A percentile compares a stretch with the other conserved stretches of the same genome.
Evolutionary conservation across 2,329 filamentous ascomycete species (phyloP).

Genomic region (Aspergillus niger): DNA sequence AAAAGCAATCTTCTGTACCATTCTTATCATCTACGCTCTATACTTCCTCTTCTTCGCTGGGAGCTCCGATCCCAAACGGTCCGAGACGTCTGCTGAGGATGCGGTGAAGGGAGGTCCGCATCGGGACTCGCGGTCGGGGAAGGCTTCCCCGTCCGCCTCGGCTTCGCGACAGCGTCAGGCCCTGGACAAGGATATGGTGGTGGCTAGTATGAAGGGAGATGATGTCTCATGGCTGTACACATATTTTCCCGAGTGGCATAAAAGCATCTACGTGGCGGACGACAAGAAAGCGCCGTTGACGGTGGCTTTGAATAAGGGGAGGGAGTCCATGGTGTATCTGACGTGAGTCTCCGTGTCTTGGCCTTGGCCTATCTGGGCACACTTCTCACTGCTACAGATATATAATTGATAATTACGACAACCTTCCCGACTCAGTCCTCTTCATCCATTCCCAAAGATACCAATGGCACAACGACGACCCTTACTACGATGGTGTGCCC

Average conservation of each 20-base stretch:
- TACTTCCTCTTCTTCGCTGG: constrained; percentile 38
- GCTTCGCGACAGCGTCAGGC: constrained; percentile 17
- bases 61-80: constrained; percentile 14
- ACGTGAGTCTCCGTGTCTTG: constrained; percentile 34
- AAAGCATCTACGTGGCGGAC: constrained; percentile 59
- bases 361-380: not conserved
- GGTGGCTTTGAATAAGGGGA: constrained; percentile 49
- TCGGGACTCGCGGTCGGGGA: constrained; percentile 20
- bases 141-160: constrained; percentile 18
- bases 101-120: constrained; percentile 13
- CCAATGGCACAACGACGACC: constrained; percentile 55
- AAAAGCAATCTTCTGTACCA: constrained; percentile 38
- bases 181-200: constrained; percentile 37
- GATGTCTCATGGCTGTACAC: constrained; percentile 45
- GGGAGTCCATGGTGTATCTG: constrained; percentile 48
- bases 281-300: constrained; percentile 51
- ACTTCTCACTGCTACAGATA: constrained; percentile 31
- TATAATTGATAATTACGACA: constrained; percentile 47
- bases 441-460: constrained; percentile 45
- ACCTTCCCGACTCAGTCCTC: constrained; percentile 43
- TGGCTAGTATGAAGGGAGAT: constrained; percentile 44
- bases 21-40: constrained; percentile 35
- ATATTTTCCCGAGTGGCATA: constrained; percentile 50
- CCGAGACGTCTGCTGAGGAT: constrained; percentile 14
- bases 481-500: constrained; percentile 53